These are phyloP conservation scores for Diaporthe sp. DNA, from an alignment of 2,329 filamentous ascomycete species.

Conservation along the genomic window DNA sequence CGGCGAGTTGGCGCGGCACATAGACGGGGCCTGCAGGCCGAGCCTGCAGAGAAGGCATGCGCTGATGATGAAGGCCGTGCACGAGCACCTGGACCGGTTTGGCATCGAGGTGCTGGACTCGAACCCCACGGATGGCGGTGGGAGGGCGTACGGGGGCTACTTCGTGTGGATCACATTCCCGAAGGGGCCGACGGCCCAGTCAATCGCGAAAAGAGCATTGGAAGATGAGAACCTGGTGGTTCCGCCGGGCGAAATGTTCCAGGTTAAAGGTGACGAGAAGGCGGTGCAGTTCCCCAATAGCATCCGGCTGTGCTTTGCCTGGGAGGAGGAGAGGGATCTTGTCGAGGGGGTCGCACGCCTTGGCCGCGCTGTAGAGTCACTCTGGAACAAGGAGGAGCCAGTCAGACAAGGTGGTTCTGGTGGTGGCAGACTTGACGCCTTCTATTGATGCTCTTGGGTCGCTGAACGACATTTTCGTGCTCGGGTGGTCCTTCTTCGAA, in stretches of 20 bases:
- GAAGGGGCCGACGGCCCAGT: slow-evolving; percentile 62
- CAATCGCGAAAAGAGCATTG: slow-evolving; percentile 70
- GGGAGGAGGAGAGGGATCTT: slow-evolving; percentile 77
- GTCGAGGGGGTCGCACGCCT: slow-evolving; percentile 73
- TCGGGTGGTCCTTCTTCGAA: not conserved
- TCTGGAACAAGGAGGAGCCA: slow-evolving; percentile 11
- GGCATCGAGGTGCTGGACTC: slow-evolving; percentile 64
- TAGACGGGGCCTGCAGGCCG: slow-evolving; percentile 59
- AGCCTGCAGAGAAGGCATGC: slow-evolving; percentile 61
- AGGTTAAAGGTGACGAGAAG: slow-evolving; percentile 70
- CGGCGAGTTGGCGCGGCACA: slow-evolving; percentile 60
- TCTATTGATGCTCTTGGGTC: slow-evolving; percentile 9
- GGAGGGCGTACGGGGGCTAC: slow-evolving; percentile 80
- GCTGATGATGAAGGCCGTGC: slow-evolving; percentile 71
- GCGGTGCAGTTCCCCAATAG: slow-evolving; percentile 69
- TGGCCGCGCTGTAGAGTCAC: slow-evolving; percentile 44
- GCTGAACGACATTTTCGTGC: too few relatives aligned
- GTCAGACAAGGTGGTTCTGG: not conserved
- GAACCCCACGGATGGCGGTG: slow-evolving; percentile 55
- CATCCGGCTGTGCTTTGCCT: slow-evolving; percentile 79
- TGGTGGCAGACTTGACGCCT: slow-evolving; percentile 26
- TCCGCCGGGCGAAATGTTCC: slow-evolving; percentile 78
- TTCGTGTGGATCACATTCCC: slow-evolving; percentile 86
- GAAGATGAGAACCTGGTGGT: slow-evolving; percentile 77
- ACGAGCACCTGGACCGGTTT: slow-evolving; percentile 71